Percentiles rank a stretch among this genome's conserved stretches.
These are phyloP conservation scores for Trichomonas vaginalis DNA, from an alignment of 208 protist genomes.

Conservation along the genomic window DNA sequence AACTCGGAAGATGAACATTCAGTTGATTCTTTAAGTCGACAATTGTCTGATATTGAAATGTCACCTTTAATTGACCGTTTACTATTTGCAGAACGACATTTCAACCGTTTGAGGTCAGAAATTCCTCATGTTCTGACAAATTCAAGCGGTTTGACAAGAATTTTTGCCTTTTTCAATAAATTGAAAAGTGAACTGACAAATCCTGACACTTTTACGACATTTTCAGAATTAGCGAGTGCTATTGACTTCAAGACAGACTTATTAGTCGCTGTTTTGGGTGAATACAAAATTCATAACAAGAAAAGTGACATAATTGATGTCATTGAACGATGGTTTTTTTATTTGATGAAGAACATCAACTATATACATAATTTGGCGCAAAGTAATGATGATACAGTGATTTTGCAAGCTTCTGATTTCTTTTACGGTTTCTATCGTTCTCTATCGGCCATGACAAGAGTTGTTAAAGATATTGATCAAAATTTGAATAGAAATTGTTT, in stretches of 20 bases:
- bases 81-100: not conserved
- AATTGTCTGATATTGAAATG: not conserved
- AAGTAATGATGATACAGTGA: not conserved
- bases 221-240: not conserved
- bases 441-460: not conserved
- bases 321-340: not conserved
- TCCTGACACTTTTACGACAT: not conserved
- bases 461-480: not conserved
- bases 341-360: not conserved
- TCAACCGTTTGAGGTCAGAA: not conserved
- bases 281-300: not conserved
- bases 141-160: not conserved
- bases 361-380: not conserved
- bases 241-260: not conserved
- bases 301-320: not conserved
- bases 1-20: not conserved
- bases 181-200: not conserved
- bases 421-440: not conserved
- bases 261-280: not conserved
- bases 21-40: not conserved
- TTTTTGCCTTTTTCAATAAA: not conserved
- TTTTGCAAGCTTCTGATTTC: not conserved
- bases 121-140: not conserved
- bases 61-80: not conserved
- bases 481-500: not conserved